Percentiles rank a stretch among this genome's conserved stretches.
Evolutionary conservation across 176 grass and related monocot species (phyloP).

Genomic region (Eragrostis curvula): DNA sequence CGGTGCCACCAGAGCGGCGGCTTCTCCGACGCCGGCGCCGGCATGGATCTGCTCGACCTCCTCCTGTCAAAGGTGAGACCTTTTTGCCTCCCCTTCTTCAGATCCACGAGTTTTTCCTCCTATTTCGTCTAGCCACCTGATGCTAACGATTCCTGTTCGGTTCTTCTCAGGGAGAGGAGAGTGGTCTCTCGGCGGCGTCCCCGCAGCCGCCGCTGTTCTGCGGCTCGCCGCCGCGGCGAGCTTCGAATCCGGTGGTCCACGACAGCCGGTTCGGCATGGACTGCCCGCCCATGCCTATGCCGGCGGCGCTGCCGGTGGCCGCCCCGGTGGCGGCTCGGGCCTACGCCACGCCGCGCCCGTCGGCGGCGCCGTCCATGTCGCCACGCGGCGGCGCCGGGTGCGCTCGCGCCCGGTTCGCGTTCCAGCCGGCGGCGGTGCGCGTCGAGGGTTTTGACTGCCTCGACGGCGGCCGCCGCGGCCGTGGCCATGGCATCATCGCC

Average conservation of each 20-base stretch:
- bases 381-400: conserved; percentile 52
- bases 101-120: neutral
- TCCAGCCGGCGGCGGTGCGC: conserved; percentile 74
- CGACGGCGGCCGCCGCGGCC: conserved; percentile 57
- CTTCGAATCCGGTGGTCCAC: conserved; percentile 81
- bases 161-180: conserved; percentile 63
- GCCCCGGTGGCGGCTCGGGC: neutral
- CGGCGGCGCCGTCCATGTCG: conserved; percentile 34
- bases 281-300: conserved; percentile 36
- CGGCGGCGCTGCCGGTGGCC: conserved; percentile 30
- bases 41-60: conserved; percentile 69
- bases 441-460: conserved; percentile 99
- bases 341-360: conserved; percentile 40
- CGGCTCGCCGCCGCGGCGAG: conserved; percentile 83
- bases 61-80: conserved; percentile 64
- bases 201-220: conserved; percentile 77
- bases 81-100: neutral
- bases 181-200: conserved; percentile 50
- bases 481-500: conserved; percentile 79
- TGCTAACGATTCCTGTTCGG: neutral
- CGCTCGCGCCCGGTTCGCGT: conserved; percentile 58
- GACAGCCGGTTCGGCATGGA: conserved; percentile 83
- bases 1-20: conserved; percentile 71
- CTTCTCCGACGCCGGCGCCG: conserved; percentile 51
- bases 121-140: neutral